Percentiles rank a stretch among this genome's conserved stretches.
Evolutionary conservation across 495 filamentous ascomycete genomes (phyloP).

Genomic region (Clavariopsis aquatica): DNA sequence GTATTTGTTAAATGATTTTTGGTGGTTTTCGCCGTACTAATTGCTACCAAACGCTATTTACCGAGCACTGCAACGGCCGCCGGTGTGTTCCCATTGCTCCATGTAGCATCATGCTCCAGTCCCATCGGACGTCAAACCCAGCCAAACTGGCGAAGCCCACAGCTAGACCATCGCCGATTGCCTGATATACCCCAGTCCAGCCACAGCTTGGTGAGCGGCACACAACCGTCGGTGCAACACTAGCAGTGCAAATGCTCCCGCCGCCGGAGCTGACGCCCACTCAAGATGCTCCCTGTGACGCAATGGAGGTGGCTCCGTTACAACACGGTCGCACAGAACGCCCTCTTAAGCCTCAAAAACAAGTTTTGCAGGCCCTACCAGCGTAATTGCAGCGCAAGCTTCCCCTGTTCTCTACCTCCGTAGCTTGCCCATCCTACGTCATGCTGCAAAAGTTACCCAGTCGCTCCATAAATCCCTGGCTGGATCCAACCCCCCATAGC

Average conservation of each 20-base stretch:
- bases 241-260: conserved; percentile 13
- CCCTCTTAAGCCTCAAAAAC: conserved; percentile 26
- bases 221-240: conserved; percentile 13
- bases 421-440: conserved; percentile 33
- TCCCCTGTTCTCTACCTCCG: conserved; percentile 1
- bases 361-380: conserved; percentile 21
- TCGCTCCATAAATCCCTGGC: conserved; percentile 25
- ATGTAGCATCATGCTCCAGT: background rate
- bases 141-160: conserved; percentile 8
- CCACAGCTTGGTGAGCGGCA: conserved; percentile 25
- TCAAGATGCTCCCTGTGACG: conserved; percentile 35
- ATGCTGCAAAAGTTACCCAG: conserved; percentile 16
- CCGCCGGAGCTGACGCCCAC: conserved; percentile 30
- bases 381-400: conserved; percentile 35
- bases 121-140: background rate
- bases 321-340: conserved; percentile 15
- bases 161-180: conserved; percentile 4
- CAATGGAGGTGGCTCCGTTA: conserved; percentile 18
- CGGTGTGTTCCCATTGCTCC: background rate
- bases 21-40: too few species aligned
- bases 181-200: conserved; percentile 19
- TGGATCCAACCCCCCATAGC: background rate
- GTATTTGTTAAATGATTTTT: too few species aligned
- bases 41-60: too few species aligned
- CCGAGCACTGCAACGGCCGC: too few species aligned